phyloP scores from a whole-genome alignment of 225 moss, liverwort and hornwort species.

The Climacium dendroides region DNA sequence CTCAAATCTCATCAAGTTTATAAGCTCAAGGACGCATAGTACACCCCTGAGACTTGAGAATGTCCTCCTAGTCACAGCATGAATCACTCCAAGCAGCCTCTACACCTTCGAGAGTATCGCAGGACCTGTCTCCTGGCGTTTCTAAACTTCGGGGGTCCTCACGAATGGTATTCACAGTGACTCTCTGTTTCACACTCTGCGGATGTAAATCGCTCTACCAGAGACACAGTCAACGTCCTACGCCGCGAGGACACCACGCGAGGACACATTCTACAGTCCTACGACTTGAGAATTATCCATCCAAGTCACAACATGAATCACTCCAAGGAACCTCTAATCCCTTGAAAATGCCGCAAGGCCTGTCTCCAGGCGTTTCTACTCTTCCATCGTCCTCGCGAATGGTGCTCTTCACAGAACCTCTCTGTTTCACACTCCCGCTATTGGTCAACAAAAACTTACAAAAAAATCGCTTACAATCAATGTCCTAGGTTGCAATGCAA shows the following conservation, averaged over 20 bases:
- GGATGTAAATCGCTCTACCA: not conserved
- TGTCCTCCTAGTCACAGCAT: not conserved
- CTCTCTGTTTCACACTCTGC: not conserved
- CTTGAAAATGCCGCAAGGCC: not conserved
- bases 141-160: not conserved
- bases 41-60: not conserved
- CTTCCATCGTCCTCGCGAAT: not conserved
- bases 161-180: not conserved
- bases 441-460: not conserved
- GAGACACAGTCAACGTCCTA: not conserved
- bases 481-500: not conserved
- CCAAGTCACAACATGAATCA: not conserved
- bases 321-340: not conserved
- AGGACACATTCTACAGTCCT: not conserved
- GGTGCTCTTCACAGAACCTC: not conserved
- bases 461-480: not conserved
- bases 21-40: not conserved
- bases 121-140: not conserved
- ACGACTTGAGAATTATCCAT: not conserved
- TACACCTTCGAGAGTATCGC: not conserved
- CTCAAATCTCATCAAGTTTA: not conserved
- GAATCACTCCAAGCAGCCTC: not conserved
- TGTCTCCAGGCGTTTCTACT: not conserved
- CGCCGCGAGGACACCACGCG: not conserved
- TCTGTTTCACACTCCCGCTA: not conserved